These are phyloP conservation scores for Apiospora marii DNA, from an alignment of 2,329 filamentous ascomycete species.

Conservation along the genomic window DNA sequence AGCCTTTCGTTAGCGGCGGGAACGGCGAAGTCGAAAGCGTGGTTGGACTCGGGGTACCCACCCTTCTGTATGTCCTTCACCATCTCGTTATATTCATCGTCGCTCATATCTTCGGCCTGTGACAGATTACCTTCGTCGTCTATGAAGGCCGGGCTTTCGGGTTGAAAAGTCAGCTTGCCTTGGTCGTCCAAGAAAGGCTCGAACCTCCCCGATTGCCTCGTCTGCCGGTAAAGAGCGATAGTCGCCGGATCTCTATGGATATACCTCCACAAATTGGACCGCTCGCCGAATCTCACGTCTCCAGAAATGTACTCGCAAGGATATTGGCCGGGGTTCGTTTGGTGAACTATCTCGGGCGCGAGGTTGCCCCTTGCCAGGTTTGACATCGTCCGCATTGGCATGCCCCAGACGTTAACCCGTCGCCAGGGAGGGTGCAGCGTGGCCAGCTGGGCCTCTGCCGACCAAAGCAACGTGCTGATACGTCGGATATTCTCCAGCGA, in stretches of 20 bases:
- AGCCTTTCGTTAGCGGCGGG: background rate
- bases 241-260: background rate
- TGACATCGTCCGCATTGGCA: slow-evolving; percentile 23
- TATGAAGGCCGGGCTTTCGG: background rate
- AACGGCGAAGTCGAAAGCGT: background rate
- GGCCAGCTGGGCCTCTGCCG: slow-evolving; percentile 29
- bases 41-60: background rate
- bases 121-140: too few relatives aligned
- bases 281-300: slow-evolving; percentile 30
- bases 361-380: slow-evolving; percentile 5
- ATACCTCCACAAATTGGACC: slow-evolving; percentile 28
- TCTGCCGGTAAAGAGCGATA: slow-evolving; percentile 21
- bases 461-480: slow-evolving; percentile 30
- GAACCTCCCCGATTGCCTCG: slow-evolving; percentile 25
- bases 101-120: too few relatives aligned
- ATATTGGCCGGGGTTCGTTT: background rate
- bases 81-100: background rate
- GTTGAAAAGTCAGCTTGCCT: background rate
- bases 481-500: slow-evolving; percentile 26
- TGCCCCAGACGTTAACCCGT: background rate
- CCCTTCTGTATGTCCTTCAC: background rate
- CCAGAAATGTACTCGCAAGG: slow-evolving; percentile 26
- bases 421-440: slow-evolving; percentile 30
- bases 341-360: background rate
- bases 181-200: slow-evolving; percentile 28